Percentiles rank a stretch among this genome's conserved stretches.
Evolutionary conservation across 768 basidiomycete species (phyloP).

Genomic region (Mycena galopus): DNA sequence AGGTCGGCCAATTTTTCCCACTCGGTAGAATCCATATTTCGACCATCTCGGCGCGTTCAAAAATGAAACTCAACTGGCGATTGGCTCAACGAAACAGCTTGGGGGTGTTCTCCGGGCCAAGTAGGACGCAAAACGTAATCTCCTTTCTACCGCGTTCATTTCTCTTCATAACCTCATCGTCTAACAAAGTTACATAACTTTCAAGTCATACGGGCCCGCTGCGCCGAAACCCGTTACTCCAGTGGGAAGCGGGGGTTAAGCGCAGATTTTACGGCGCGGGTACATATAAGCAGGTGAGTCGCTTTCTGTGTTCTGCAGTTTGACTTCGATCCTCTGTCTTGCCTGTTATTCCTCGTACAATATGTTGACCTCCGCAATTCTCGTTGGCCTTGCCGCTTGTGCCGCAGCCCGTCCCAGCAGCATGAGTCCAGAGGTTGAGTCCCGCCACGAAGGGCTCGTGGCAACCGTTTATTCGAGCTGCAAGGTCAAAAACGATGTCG

Average conservation of each 20-base stretch:
- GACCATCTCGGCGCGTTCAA: too few species aligned
- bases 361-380: slow-evolving; percentile 3
- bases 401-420: neutral
- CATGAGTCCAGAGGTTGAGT: neutral
- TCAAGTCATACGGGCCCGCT: too few species aligned
- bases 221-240: too few species aligned
- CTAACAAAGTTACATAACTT: neutral
- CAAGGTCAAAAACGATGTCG: slow-evolving; percentile 3
- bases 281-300: neutral
- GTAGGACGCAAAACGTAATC: neutral
- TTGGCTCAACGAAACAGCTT: too few species aligned
- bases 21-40: too few species aligned
- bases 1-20: too few species aligned
- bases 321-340: neutral
- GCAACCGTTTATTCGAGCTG: slow-evolving; percentile 14
- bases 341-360: too few species aligned
- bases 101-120: too few species aligned
- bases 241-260: neutral
- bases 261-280: neutral
- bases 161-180: neutral
- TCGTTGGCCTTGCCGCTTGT: neutral
- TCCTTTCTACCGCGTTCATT: neutral
- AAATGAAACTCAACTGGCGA: too few species aligned
- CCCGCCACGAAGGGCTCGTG: neutral
- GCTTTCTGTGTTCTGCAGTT: neutral